Base-by-base conservation (phyloP, 1,284 basidiomycete genomes). In the Apiotrichum porosum region DNA sequence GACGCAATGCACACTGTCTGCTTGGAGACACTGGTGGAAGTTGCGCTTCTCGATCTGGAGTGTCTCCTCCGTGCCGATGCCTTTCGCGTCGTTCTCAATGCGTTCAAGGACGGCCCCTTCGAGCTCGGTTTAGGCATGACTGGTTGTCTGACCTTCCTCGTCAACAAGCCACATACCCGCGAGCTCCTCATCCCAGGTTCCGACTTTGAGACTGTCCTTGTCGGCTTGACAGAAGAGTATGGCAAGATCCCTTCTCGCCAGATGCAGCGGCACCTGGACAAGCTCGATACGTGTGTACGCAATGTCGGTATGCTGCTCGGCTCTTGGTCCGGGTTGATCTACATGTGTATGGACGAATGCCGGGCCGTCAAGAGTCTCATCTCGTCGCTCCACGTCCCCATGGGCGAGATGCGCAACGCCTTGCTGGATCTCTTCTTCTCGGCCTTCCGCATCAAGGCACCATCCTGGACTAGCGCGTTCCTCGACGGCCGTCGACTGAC, bases 291-390 rank as follows among this genome's bases (percentile, higher is more conserved):
- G 18, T 86, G 84, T 57, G 79, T 85, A 4, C 84, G 81, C 59
- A 83, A 94, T 40, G 83, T 95, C 34, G 82, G 85, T 34, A 79
- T 86, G 31, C 85, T 97, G 77, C 72, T 99, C 40, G 81, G 87
- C 38, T 91, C 88, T 10, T 99, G 94, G 93, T 86, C 88, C 54
- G 92, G 92, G 9, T 72, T 98, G 26, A 83, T 97, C 78, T 97
- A 97, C 69, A 84, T 97, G 57, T 95, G 90, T 71, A 84, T 93
- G 81, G 81, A 93, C 65, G 81, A 89, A 60, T 85, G 86, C 76
- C 78, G 83, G 17, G 89, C 92, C 0, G 84, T 99, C 52, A 81
- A 83, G 34, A 85, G 87, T 6, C 76, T 98, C 19, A 81, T 98
- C 24, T 81, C 91, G 62, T 88, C 87, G 0, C 75, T 99, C 39